Evolutionary conservation across 805 yeast genomes (phyloP).

Genomic region (Ogataea philodendri): DNA sequence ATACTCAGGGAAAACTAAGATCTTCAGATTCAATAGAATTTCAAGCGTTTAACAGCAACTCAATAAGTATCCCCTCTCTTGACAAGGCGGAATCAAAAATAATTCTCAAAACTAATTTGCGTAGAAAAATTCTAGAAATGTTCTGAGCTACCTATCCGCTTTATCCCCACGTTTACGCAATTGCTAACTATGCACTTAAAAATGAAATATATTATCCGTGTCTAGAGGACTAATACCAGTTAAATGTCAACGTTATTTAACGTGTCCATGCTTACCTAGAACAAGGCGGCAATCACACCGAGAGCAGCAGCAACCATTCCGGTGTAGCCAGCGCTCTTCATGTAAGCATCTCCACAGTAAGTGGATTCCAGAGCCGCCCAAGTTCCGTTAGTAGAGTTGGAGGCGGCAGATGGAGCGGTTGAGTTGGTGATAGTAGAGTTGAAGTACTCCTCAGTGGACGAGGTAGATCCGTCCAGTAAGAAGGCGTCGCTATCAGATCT

Average conservation of each 20-base stretch:
- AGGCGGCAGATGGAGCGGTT: slow-evolving; percentile 4
- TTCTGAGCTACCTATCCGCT: not conserved
- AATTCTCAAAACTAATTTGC: too few relatives aligned
- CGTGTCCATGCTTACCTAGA: slow-evolving; percentile 16
- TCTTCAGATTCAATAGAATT: too few relatives aligned
- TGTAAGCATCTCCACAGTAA: slow-evolving; percentile 23
- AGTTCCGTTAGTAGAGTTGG: slow-evolving; percentile 19
- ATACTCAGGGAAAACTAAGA: too few relatives aligned
- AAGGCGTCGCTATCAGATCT: slow-evolving; percentile 24
- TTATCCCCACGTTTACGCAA: slow-evolving; percentile 1
- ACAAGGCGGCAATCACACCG: slow-evolving; percentile 26
- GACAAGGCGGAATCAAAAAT: too few relatives aligned
- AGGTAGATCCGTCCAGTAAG: slow-evolving; percentile 13
- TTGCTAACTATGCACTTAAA: slow-evolving; percentile 5
- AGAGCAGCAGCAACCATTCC: slow-evolving; percentile 24
- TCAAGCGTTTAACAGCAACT: too few relatives aligned
- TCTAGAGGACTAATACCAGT: slow-evolving; percentile 5
- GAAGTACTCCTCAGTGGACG: slow-evolving; percentile 1
- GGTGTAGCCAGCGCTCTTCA: slow-evolving; percentile 13
- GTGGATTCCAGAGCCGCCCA: slow-evolving; percentile 20
- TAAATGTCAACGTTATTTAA: not conserved
- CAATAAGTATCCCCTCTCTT: too few relatives aligned
- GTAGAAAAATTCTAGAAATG: slow-evolving; percentile 1
- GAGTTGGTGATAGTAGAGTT: slow-evolving; percentile 13
- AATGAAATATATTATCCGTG: slow-evolving; percentile 16